Conservation (phyloP, 768 basidiomycete species). For the Mycena amicta region DNA sequence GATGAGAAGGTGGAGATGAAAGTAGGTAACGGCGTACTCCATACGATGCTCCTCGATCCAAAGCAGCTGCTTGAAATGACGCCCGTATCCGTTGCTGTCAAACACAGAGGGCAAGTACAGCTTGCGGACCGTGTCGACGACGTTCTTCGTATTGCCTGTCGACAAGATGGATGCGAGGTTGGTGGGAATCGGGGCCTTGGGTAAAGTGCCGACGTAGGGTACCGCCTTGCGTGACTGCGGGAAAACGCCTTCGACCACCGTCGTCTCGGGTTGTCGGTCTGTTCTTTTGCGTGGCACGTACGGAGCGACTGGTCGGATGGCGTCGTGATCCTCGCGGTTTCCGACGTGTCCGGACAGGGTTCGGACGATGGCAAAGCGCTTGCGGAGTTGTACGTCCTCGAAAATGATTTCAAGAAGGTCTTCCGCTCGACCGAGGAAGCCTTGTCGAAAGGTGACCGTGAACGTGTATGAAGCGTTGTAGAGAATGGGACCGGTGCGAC, state of each 20-base stretch:
- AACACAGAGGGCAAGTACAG: slow-evolving; percentile 45
- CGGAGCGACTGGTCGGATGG: slow-evolving; percentile 46
- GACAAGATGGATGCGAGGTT: slow-evolving; percentile 34
- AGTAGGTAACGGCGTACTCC: slow-evolving; percentile 27
- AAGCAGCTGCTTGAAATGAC: slow-evolving; percentile 52
- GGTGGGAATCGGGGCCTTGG: slow-evolving; percentile 41
- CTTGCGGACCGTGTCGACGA: slow-evolving; percentile 32
- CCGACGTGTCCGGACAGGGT: slow-evolving; percentile 48
- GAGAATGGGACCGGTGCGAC: slow-evolving; percentile 25
- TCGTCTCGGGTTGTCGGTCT: slow-evolving; percentile 33
- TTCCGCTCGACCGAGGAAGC: slow-evolving; percentile 49
- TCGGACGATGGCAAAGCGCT: slow-evolving; percentile 53
- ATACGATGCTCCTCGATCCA: slow-evolving; percentile 58
- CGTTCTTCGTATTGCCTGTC: slow-evolving; percentile 30
- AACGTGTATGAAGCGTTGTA: slow-evolving; percentile 30
- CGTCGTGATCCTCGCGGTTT: slow-evolving; percentile 45
- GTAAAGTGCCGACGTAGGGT: slow-evolving; percentile 44
- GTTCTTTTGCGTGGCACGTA: slow-evolving; percentile 45
- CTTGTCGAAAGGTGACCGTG: slow-evolving; percentile 35
- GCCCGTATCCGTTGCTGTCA: slow-evolving; percentile 41
- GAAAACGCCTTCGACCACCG: slow-evolving; percentile 43
- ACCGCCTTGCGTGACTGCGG: slow-evolving; percentile 45
- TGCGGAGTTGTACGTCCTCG: slow-evolving; percentile 44
- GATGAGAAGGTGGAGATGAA: background rate
- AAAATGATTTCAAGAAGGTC: slow-evolving; percentile 58